These are phyloP conservation scores for Dillenia suffruticosa DNA, from an alignment of 164 flowering plant genomes.

Conservation along the genomic window DNA sequence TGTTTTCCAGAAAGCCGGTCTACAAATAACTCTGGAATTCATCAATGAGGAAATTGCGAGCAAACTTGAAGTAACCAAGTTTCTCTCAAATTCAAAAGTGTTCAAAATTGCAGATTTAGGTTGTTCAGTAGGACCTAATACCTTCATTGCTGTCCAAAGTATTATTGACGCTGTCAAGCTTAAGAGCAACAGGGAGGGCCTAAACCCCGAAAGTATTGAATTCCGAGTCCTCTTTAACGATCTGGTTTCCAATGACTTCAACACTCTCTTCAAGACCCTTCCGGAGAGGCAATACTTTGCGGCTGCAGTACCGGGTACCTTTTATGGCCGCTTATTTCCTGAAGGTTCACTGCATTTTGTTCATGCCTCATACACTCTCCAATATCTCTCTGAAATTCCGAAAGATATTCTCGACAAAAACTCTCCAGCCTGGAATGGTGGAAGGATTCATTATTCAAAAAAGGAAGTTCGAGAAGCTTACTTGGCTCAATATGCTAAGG, in stretches of 20 bases:
- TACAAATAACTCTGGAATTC: too few relatives aligned
- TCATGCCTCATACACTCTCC: slow-evolving; percentile 17
- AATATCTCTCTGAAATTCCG: slow-evolving; percentile 22
- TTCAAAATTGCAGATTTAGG: slow-evolving; percentile 17
- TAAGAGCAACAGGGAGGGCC: neutral
- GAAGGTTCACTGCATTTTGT: slow-evolving; percentile 6
- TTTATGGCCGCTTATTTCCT: slow-evolving; percentile 11
- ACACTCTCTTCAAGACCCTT: slow-evolving; percentile 17
- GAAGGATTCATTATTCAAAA: slow-evolving; percentile 13
- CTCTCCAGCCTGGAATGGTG: slow-evolving; percentile 28
- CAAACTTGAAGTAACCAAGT: too few relatives aligned
- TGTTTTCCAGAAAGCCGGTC: too few relatives aligned
- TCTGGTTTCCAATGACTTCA: slow-evolving; percentile 14
- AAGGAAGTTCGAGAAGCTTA: slow-evolving; percentile 25
- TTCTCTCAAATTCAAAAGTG: neutral
- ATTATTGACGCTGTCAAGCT: slow-evolving; percentile 7
- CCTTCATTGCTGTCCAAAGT: slow-evolving; percentile 11
- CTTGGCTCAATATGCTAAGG: slow-evolving; percentile 13
- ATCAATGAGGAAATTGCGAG: too few relatives aligned
- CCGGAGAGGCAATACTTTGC: slow-evolving; percentile 2
- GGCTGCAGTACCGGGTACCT: slow-evolving; percentile 14
- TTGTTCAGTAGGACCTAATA: slow-evolving; percentile 24
- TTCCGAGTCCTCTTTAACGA: slow-evolving; percentile 20
- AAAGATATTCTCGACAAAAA: slow-evolving; percentile 9
- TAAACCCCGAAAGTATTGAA: neutral